phyloP scores from a whole-genome alignment of 1,284 basidiomycete species.

The Farysia itapuensis region DNA sequence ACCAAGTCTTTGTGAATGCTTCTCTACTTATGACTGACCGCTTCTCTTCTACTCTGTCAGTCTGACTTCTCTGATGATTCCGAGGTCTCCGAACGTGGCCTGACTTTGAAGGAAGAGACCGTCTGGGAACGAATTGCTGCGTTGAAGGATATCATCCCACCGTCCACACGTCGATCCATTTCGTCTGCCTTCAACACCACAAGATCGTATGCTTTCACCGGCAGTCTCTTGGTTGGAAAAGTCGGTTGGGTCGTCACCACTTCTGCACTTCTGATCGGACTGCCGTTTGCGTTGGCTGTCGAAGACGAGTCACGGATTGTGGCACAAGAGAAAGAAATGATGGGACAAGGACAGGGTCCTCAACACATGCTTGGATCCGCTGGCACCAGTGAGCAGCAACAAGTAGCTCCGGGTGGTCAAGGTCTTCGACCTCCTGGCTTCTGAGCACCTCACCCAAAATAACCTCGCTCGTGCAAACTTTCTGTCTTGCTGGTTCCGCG shows the following conservation, averaged over 20 bases:
- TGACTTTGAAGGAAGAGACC: constrained; percentile 67
- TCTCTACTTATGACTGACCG: not conserved
- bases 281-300: constrained; percentile 86
- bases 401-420: constrained; percentile 28
- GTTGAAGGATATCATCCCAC: constrained; percentile 91
- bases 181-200: constrained; percentile 69
- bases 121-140: constrained; percentile 84
- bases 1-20: not conserved
- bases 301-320: constrained; percentile 95
- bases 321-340: constrained; percentile 90
- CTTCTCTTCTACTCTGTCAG: constrained; percentile 1
- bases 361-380: constrained; percentile 64
- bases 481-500: too few relatives aligned
- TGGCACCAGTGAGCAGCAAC: constrained; percentile 6
- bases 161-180: constrained; percentile 78
- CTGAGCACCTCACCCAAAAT: constrained; percentile 17
- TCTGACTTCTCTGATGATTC: constrained; percentile 49
- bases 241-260: constrained; percentile 94
- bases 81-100: constrained; percentile 48
- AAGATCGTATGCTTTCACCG: constrained; percentile 65
- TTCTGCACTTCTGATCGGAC: constrained; percentile 84
- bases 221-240: constrained; percentile 76
- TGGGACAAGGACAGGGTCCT: constrained; percentile 86
- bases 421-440: constrained; percentile 53
- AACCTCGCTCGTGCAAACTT: not conserved